Base-by-base conservation (phyloP, 371 early-diverging fungal genomes). In the Mortierella sp. region DNA sequence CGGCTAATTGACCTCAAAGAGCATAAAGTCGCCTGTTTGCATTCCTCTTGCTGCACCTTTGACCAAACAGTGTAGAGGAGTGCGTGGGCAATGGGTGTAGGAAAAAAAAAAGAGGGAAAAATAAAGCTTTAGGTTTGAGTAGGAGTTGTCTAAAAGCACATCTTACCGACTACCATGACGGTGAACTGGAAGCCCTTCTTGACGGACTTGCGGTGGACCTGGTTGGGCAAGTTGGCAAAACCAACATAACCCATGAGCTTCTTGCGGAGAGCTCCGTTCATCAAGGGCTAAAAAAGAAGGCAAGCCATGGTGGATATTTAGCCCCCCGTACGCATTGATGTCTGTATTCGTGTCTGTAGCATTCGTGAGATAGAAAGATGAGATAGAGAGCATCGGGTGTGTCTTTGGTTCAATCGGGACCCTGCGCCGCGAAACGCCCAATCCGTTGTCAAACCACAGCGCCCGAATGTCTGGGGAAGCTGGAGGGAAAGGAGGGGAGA, bases 101-200 rank as follows among this genome's bases (percentile, higher is more conserved):
- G n/a, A n/a, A n/a, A 62, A 30, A 52, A 15, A n/a, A 7, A 57
- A 26, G 30, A 26, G 30, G 51, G 19, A 37, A 60, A 66, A 65
- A 43, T 64, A 60, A 64, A 46, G 64, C 65, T 67, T 60, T 67
- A 64, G 50, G 57, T 37, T 57, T 48, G 58, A 26, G 15, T 25
- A 66, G 60, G 67, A 60, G 55, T 43, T 29, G 50, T 58, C 25
- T 2, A 11, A 53, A n/a, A 57, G 46, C 29, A 57, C 67, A 37
- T 80, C 90, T 74, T 89, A 92, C 96, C 99, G 60, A 97, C 99
- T 55, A 97, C 96, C 98, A 99, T 98, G 75, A 94, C 73, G 65
- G 97, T 98, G 81, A 99, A 99, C 79, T 96, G 93, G 88, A 99
- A 99, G n/a, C 99, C 99, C 80, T 96, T 95, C 86, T 98, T 98